These are phyloP conservation scores for Hura crepitans DNA, from an alignment of 441 rosid genomes.

Conservation along the genomic window DNA sequence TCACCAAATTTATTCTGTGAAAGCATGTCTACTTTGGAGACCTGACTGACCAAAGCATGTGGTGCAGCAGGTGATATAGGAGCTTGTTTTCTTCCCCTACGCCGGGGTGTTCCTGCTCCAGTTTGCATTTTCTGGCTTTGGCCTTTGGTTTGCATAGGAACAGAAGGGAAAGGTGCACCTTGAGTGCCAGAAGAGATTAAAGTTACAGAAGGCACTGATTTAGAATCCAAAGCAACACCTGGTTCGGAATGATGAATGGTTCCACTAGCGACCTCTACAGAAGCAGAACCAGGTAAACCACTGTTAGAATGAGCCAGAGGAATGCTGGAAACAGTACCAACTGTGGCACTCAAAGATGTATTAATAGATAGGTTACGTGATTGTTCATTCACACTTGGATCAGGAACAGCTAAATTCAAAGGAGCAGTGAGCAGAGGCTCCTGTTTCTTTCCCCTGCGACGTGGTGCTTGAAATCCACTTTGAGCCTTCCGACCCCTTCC, in stretches of 20 bases:
- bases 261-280: conserved; percentile 29
- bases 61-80: conserved; percentile 35
- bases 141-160: conserved; percentile 41
- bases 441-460: conserved; percentile 67
- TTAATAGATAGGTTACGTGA: conserved; percentile 25
- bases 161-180: conserved; percentile 28
- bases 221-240: conserved; percentile 37
- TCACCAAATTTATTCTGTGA: conserved; percentile 31
- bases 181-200: conserved; percentile 36
- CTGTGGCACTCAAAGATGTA: conserved; percentile 22
- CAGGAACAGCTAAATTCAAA: conserved; percentile 35
- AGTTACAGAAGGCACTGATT: conserved; percentile 26
- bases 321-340: conserved; percentile 32
- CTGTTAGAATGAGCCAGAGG: conserved; percentile 26
- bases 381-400: conserved; percentile 34
- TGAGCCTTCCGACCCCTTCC: conserved; percentile 62
- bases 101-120: conserved; percentile 53
- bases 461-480: conserved; percentile 47
- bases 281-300: conserved; percentile 29
- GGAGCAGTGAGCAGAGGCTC: conserved; percentile 29
- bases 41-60: conserved; percentile 51
- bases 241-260: conserved; percentile 29
- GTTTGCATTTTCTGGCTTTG: conserved; percentile 49
- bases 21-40: conserved; percentile 33
- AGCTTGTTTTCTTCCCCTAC: conserved; percentile 66